These are phyloP conservation scores for Trichopus zeylanicus DNA, from an alignment of 116 monocot species.

Conservation along the genomic window DNA sequence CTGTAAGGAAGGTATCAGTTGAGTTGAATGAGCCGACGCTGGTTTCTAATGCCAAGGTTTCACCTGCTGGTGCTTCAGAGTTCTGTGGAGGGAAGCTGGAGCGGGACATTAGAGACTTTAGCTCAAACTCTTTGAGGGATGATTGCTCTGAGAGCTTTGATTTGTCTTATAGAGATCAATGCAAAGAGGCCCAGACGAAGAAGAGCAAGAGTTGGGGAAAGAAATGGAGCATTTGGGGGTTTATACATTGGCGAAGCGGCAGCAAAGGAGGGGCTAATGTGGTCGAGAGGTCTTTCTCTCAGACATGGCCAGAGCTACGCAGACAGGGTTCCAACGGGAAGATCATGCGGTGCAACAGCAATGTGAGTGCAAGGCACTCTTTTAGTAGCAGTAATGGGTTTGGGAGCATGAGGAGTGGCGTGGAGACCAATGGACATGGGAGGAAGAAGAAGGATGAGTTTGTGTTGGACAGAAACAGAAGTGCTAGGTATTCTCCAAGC, in stretches of 20 bases:
- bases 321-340: not conserved
- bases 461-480: slow-evolving; percentile 59
- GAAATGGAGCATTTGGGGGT: slow-evolving; percentile 77
- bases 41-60: slow-evolving; percentile 27
- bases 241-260: slow-evolving; percentile 44
- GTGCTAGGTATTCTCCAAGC: slow-evolving; percentile 52
- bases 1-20: slow-evolving; percentile 22
- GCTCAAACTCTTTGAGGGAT: slow-evolving; percentile 41
- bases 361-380: slow-evolving; percentile 51
- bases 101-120: slow-evolving; percentile 31
- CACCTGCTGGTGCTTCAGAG: slow-evolving; percentile 41
- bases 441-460: slow-evolving; percentile 42
- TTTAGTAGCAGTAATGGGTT: slow-evolving; percentile 19
- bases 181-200: slow-evolving; percentile 10
- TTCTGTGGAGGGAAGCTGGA: slow-evolving; percentile 34
- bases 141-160: slow-evolving; percentile 52
- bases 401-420: slow-evolving; percentile 42
- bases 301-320: slow-evolving; percentile 36
- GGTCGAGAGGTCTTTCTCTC: slow-evolving; percentile 40
- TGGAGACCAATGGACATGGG: slow-evolving; percentile 23
- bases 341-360: slow-evolving; percentile 37
- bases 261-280: slow-evolving; percentile 7
- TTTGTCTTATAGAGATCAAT: slow-evolving; percentile 31
- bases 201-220: slow-evolving; percentile 60
- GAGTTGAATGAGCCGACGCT: slow-evolving; percentile 29